Base-by-base conservation (phyloP, 768 basidiomycete species). In the Steccherinum ochraceum region DNA sequence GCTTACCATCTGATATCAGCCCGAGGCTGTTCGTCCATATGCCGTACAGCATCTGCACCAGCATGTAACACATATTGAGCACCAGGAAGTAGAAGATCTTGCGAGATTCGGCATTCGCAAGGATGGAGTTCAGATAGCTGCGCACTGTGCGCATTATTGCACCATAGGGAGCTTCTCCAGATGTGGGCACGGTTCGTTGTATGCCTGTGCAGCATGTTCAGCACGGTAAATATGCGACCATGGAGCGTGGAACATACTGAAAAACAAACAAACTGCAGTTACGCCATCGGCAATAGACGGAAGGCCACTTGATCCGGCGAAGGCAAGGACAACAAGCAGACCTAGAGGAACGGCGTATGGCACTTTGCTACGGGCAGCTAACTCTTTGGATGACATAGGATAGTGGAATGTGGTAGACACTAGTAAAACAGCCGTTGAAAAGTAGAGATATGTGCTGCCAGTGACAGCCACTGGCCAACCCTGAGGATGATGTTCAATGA, bases 21-120 rank as follows among this genome's bases (percentile, higher is more conserved):
- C 96, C 96, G 44, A 99, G 68, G 58, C 89, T 93, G 61, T 99
- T 99, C 40, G 96, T 99, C 88, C 93, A 93, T 23, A 98, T 84
- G 7, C 96, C 96, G 65, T 94, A 96, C 53, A 92, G 64, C 90
- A 97, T 92, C 69, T 99, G 96, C 11, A 99, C 84, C 40, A 89
- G 75, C 96, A 99, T 98, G 69, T 92, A 99, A 56, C 81, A 85
- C 69, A 98, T 73, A 67, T 99, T 99, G 45, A 99, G 73, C 67
- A 94, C 77, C 46, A 98, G 73, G 70, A 99, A 99, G 68, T 95
- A 97, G 68, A 94, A 97, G 52, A 99, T 98, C 67, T 89, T 89
- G 59, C 93, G 79, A 18, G 92, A 94, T 64, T 98, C 93, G 2
- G 85, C 81, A 58, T 95, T 95, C 18, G 86, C 83, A 30, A 98